These are phyloP conservation scores for Apiotrichum gracile DNA, from an alignment of 1,284 basidiomycete genomes.

Conservation along the genomic window DNA sequence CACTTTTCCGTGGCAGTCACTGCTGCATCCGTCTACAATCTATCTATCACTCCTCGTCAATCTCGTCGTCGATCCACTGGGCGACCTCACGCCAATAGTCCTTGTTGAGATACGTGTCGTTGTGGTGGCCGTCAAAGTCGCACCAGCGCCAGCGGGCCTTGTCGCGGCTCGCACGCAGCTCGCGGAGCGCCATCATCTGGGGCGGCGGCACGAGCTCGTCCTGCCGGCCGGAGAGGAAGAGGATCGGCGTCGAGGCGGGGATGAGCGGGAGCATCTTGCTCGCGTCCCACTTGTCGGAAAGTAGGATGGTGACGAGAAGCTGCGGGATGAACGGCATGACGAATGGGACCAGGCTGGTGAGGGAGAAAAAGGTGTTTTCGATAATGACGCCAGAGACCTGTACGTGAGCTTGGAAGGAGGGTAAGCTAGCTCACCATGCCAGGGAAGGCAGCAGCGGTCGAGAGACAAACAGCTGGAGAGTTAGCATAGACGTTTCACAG, in stretches of 20 bases:
- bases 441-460: conserved; percentile 75
- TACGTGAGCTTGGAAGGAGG: conserved; percentile 50
- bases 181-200: conserved; percentile 77
- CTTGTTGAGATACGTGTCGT: conserved; percentile 63
- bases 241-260: conserved; percentile 65
- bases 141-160: conserved; percentile 51
- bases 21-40: not conserved
- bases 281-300: conserved; percentile 76
- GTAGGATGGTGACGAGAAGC: conserved; percentile 41
- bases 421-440: conserved; percentile 53
- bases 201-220: conserved; percentile 80
- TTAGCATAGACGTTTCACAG: too few relatives aligned
- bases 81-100: conserved; percentile 62
- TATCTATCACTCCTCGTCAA: not conserved
- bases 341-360: conserved; percentile 71
- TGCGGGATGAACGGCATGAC: conserved; percentile 72
- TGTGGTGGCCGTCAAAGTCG: conserved; percentile 66
- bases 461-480: conserved; percentile 87
- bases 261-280: conserved; percentile 63
- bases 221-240: conserved; percentile 70
- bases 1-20: too few relatives aligned
- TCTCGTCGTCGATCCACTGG: conserved; percentile 53
- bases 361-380: conserved; percentile 86
- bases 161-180: conserved; percentile 44
- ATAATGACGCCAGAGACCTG: conserved; percentile 55